These are phyloP conservation scores for Aspergillus fumigatus DNA, from an alignment of 2,329 filamentous ascomycete genomes.

Conservation along the genomic window DNA sequence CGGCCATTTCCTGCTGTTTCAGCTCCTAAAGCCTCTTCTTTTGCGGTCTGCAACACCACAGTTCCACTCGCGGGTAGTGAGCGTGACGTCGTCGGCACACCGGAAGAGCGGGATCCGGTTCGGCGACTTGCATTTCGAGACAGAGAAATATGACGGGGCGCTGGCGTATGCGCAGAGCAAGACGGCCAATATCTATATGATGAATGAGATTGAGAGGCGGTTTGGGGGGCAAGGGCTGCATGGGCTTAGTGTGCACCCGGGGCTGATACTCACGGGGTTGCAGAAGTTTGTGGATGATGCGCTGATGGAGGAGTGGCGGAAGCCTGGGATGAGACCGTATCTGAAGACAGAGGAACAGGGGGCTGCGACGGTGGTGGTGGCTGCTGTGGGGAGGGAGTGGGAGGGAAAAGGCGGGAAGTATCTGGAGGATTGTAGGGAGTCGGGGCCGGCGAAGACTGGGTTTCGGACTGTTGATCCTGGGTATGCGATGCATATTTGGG, in stretches of 20 bases:
- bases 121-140: conserved; percentile 14
- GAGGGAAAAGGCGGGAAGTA: conserved; percentile 26
- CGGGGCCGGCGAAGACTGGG: conserved; percentile 4
- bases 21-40: conserved; percentile 17
- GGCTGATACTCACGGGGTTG: conserved; percentile 36
- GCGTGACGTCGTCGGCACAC: conserved; percentile 44
- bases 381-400: conserved; percentile 21
- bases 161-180: conserved; percentile 47
- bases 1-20: conserved; percentile 29
- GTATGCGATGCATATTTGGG: neutral
- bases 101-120: conserved; percentile 25
- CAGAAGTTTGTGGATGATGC: conserved; percentile 28
- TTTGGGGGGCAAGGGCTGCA: conserved; percentile 44
- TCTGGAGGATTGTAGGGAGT: conserved; percentile 17
- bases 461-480: neutral
- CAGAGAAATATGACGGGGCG: conserved; percentile 18
- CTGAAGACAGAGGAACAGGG: conserved; percentile 9
- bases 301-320: conserved; percentile 2
- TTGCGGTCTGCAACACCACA: conserved; percentile 21
- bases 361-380: conserved; percentile 12
- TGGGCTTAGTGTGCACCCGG: conserved; percentile 44
- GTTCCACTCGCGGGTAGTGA: conserved; percentile 46
- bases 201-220: conserved; percentile 47
- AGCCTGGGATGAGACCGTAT: conserved; percentile 4
- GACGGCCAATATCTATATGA: conserved; percentile 47